These are phyloP conservation scores for Neobulgaria alba DNA, from an alignment of 2,329 filamentous ascomycete genomes.

Conservation along the genomic window DNA sequence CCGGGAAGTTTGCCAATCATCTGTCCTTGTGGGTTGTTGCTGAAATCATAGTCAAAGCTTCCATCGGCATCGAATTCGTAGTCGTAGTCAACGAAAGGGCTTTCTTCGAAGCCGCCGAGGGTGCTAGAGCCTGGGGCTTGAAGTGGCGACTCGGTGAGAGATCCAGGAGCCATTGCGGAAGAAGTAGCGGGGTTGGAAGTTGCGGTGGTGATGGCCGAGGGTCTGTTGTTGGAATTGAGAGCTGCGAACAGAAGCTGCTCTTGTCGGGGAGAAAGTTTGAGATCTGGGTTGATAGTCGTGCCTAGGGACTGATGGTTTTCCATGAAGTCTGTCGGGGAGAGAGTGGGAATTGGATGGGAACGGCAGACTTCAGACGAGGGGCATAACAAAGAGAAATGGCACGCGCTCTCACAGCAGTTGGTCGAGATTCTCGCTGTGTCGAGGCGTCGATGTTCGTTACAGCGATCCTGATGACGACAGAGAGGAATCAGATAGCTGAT, in stretches of 20 bases:
- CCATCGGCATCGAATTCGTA: conserved; percentile 67
- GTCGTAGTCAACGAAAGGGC: conserved; percentile 76
- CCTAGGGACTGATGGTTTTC: conserved; percentile 12
- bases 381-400: no score
- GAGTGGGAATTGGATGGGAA: background rate
- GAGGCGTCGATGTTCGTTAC: no score
- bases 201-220: conserved; percentile 9
- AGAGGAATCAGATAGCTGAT: no score
- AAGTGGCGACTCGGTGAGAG: conserved; percentile 42
- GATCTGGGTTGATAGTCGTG: conserved; percentile 39
- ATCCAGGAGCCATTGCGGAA: conserved; percentile 40
- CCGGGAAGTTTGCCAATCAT: conserved; percentile 73
- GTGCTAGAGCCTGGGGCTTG: conserved; percentile 36
- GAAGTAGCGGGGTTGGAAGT: conserved; percentile 22
- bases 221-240: conserved; percentile 55
- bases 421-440: no score
- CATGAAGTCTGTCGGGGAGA: conserved; percentile 11
- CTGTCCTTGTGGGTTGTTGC: conserved; percentile 46
- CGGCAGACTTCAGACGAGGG: no score
- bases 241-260: conserved; percentile 69
- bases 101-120: conserved; percentile 55
- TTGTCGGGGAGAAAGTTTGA: conserved; percentile 67
- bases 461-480: no score
- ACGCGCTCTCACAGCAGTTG: no score
- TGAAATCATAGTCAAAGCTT: conserved; percentile 54